A percentile compares a stretch with the other conserved stretches of the same genome.
Evolutionary conservation across 2,329 filamentous ascomycete species (phyloP).

Genomic region (Dactylellina leptospora): DNA sequence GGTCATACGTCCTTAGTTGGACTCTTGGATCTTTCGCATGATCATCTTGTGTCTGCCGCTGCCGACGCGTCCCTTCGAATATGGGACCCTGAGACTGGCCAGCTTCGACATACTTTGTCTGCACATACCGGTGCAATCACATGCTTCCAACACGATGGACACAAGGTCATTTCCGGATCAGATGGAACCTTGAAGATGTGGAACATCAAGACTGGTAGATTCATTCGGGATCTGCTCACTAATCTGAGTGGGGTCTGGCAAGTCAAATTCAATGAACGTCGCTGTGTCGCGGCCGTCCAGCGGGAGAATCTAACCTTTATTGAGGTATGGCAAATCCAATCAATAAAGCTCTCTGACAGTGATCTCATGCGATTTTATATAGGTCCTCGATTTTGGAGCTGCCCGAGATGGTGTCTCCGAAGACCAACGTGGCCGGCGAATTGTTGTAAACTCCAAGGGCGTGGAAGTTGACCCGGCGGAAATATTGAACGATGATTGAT

Average conservation of each 20-base stretch:
- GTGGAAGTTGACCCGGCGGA: slow-evolving; percentile 54
- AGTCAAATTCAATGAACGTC: slow-evolving; percentile 93
- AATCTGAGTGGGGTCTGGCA: slow-evolving; percentile 98
- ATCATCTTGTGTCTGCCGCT: slow-evolving; percentile 90
- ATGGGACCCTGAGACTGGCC: slow-evolving; percentile 93
- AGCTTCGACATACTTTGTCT: slow-evolving; percentile 86
- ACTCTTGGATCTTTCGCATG: slow-evolving; percentile 85
- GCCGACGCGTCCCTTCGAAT: slow-evolving; percentile 95
- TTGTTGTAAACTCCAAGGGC: slow-evolving; percentile 67
- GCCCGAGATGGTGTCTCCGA: slow-evolving; percentile 83
- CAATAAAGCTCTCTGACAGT: too few species aligned
- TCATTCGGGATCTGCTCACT: slow-evolving; percentile 88
- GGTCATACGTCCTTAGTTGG: slow-evolving; percentile 93
- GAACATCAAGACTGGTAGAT: slow-evolving; percentile 92
- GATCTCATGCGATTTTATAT: too few species aligned
- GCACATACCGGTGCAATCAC: slow-evolving; percentile 98
- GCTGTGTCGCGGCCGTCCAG: slow-evolving; percentile 96
- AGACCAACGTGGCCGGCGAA: slow-evolving; percentile 79
- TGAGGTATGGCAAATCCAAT: slow-evolving; percentile 71
- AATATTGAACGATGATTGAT: slow-evolving; percentile 45
- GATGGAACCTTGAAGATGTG: slow-evolving; percentile 98
- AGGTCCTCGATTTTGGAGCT: slow-evolving; percentile 98
- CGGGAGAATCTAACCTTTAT: slow-evolving; percentile 91
- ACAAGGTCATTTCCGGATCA: slow-evolving; percentile 95
- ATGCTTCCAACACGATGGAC: slow-evolving; percentile 96